Conservation (phyloP, 331 rosid species). For the Rosa hybrid region DNA sequence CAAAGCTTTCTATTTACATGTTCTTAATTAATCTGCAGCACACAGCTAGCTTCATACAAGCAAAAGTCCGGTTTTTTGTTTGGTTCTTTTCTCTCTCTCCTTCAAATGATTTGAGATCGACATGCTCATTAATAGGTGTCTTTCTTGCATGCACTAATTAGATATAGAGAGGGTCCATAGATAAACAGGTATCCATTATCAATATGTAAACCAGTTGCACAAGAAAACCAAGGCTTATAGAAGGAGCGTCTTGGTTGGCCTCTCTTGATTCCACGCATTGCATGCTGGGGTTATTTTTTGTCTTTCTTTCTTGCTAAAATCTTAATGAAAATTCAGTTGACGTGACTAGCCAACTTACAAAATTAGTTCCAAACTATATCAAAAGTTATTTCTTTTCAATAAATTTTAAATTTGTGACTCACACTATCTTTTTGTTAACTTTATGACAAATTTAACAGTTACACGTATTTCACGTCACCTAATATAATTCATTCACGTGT, state of each 20-base stretch:
- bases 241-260: not conserved
- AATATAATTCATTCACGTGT: not conserved
- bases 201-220: not conserved
- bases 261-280: not conserved
- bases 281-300: not conserved
- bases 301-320: slow-evolving; percentile 1
- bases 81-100: not conserved
- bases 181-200: not conserved
- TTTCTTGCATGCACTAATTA: not conserved
- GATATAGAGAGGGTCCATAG: not conserved
- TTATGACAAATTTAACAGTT: not conserved
- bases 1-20: not conserved
- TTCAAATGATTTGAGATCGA: not conserved
- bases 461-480: not conserved
- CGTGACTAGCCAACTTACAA: not conserved
- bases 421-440: not conserved
- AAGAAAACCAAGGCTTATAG: not conserved
- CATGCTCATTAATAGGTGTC: not conserved
- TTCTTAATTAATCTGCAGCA: not conserved
- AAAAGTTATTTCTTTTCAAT: not conserved
- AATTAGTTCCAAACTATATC: not conserved
- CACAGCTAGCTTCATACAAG: not conserved
- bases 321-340: not conserved
- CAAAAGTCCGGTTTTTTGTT: not conserved
- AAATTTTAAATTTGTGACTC: not conserved